Base-by-base conservation (phyloP, 2,329 filamentous ascomycete genomes). In the Aspergillus ustus region DNA sequence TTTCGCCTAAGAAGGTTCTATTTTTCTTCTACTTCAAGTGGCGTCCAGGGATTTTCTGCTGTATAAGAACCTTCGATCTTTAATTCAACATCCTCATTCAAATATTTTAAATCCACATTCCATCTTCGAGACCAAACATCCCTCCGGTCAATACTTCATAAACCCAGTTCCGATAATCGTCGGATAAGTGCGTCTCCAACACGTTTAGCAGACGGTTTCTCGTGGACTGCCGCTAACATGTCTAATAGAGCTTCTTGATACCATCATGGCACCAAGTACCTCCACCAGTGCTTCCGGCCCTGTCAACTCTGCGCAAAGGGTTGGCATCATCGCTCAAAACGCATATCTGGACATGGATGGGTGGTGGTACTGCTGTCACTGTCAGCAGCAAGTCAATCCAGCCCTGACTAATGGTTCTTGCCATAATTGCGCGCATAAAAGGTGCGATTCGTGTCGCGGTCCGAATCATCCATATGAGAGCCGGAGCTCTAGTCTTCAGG, bases 361-460 rank as follows among this genome's bases (percentile, higher is more conserved):
- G 11, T 69, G 67, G 64, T 72, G 71, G 72, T 34, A 13, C 0
- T 75, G 73, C 65, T 72, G 67, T 46, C 0, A 7, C 1, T 75
- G 71, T 46, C 1, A 19, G 0, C 51, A 52, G 4, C 15, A 61
- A 20, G 66, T 64, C 59, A 72, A 71, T 19, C 69, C 71, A 1
- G 60, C 13, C 7, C 55, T 73, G 25, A 58, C 55, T 7, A 40
- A 52, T 0, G 66, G 61, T 1, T 45, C 40, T 6, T 71, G 69
- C 59, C 68, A 63, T 22, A 52, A 63, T 37, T 75, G 69, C 52
- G 31, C 13, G 4, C 68, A 73, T 46, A n/a, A 1, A 1, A 17
- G 11, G 46, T 66, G 63, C 37, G 1, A 1, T 19, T 2, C 13
- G 17, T 66, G 64, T 51, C 22, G 44, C 44, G 25, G 25, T 25